Percentiles rank a stretch among this genome's conserved stretches.
Conservation (phyloP, 2,329 filamentous ascomycete species). For the Chaetomium strumarium region DNA sequence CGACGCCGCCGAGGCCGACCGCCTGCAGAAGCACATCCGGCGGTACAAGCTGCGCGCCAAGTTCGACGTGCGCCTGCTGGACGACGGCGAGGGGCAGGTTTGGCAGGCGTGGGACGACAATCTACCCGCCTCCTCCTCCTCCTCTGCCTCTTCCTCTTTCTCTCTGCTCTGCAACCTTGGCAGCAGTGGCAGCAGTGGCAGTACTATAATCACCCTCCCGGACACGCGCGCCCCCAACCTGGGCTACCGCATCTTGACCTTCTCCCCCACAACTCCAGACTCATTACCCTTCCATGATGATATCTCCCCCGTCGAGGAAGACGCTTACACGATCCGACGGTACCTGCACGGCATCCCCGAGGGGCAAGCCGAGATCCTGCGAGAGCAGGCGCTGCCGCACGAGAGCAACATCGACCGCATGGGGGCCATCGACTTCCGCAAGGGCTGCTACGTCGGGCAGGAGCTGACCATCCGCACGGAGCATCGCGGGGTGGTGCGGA, state of each 20-base stretch:
- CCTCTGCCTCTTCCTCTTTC: not conserved
- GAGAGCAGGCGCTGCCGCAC: conserved; percentile 69
- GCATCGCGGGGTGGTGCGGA: conserved; percentile 88
- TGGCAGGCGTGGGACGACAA: conserved; percentile 69
- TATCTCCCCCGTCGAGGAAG: conserved; percentile 35
- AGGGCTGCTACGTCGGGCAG: conserved; percentile 96
- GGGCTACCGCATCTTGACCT: conserved; percentile 44
- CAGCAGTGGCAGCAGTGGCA: not conserved
- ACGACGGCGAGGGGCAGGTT: conserved; percentile 57
- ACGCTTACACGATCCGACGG: conserved; percentile 67
- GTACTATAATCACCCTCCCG: conserved; percentile 32
- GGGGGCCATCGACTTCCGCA: conserved; percentile 82
- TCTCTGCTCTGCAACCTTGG: not conserved
- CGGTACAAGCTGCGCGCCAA: conserved; percentile 83
- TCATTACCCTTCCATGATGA: conserved; percentile 16
- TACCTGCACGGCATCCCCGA: conserved; percentile 80
- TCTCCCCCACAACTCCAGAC: not conserved
- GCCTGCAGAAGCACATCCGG: conserved; percentile 66
- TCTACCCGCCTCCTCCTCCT: not conserved
- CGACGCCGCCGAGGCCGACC: conserved; percentile 59
- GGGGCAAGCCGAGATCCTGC: conserved; percentile 70
- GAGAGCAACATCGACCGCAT: conserved; percentile 86
- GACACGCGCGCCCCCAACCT: conserved; percentile 52
- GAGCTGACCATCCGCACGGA: conserved; percentile 94
- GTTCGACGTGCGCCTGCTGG: conserved; percentile 61